Percentiles rank a stretch among this genome's conserved stretches.
Conservation (phyloP, 2,329 filamentous ascomycete genomes). For the Nannizziopsis barbatae region DNA sequence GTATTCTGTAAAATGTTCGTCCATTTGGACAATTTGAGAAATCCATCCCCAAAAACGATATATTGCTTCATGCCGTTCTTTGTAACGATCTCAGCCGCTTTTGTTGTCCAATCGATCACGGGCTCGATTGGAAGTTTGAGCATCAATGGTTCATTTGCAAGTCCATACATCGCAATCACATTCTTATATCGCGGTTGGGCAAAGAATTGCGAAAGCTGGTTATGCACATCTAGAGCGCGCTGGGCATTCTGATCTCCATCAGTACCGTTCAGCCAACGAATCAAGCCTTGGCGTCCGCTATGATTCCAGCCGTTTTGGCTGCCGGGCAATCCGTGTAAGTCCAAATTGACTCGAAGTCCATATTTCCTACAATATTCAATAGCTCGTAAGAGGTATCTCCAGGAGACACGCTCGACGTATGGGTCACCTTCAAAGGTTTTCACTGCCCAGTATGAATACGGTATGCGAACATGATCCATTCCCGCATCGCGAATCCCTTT, state of each 20-base stretch:
- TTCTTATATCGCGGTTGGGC: slow-evolving; percentile 87
- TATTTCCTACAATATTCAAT: slow-evolving; percentile 93
- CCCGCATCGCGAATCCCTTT: slow-evolving; percentile 74
- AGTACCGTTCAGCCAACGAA: slow-evolving; percentile 86
- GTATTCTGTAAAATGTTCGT: slow-evolving; percentile 65
- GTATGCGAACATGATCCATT: slow-evolving; percentile 92
- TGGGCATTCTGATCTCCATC: slow-evolving; percentile 67
- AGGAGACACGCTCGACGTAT: slow-evolving; percentile 75
- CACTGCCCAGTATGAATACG: slow-evolving; percentile 91
- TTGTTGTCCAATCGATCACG: slow-evolving; percentile 69
- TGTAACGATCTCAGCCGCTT: slow-evolving; percentile 61
- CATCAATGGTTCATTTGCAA: slow-evolving; percentile 92
- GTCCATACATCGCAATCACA: slow-evolving; percentile 81
- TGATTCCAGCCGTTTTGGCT: slow-evolving; percentile 98
- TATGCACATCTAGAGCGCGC: slow-evolving; percentile 75
- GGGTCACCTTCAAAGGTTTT: slow-evolving; percentile 74
- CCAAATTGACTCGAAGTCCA: slow-evolving; percentile 82
- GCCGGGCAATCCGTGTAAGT: slow-evolving; percentile 82
- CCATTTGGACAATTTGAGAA: slow-evolving; percentile 85
- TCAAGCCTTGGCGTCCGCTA: slow-evolving; percentile 67
- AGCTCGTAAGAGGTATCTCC: slow-evolving; percentile 82
- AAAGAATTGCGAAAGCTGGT: slow-evolving; percentile 82
- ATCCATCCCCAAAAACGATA: slow-evolving; percentile 86
- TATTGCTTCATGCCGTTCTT: slow-evolving; percentile 61
- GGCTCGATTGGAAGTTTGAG: slow-evolving; percentile 51